Base-by-base conservation (phyloP, 139 green algal species). In the Volvox africanus region DNA sequence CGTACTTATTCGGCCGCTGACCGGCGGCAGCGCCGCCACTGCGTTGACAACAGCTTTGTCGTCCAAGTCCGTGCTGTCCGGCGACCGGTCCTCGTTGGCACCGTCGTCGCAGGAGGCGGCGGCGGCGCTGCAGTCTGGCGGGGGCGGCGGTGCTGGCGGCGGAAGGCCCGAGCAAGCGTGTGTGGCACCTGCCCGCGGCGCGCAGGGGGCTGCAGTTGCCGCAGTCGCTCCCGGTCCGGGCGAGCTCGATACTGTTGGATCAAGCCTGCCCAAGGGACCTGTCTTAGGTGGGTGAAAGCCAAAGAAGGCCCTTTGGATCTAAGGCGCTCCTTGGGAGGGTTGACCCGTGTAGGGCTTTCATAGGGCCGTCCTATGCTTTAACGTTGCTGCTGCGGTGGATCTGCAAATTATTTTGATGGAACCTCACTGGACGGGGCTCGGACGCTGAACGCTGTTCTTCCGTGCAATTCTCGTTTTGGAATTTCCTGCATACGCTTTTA, bases 181-280 rank as follows among this genome's bases (percentile, higher is more conserved):
- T 30, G 76, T 26, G 78, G 37, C 21, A 2, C 17, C 37, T 30
- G 36, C 21, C 37, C 37, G 36, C 37, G 37, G 18, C 76, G 76
- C 65, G 2, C 21, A 73, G 11, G 65, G 65, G 65, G 21, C 76
- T 3, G 36, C 78, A 14, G 78, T 35, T 16, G 37, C 30, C 12
- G 78, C 36, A 24, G 2, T 26, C 1, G 80, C 80, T 50, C 50
- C 44, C 13, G 80, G 17, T 14, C 28, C 37, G 37, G 36, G 36
- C n/a, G 80, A 86, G 50, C 50, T 86, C 19, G 80, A 86, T n/a
- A 30, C 80, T 14, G 80, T 86, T 1, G 80, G 80, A 44, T 86
- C 80, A 9, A 73, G 80, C 28, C 44, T 71, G 37, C 26, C 28
- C 50, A 86, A 86, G 55, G 44, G 50, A 17, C 80, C 80, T 61